Evolutionary conservation across 495 filamentous ascomycete genomes (phyloP).

Genomic region (Aspergillus homomorphus): DNA sequence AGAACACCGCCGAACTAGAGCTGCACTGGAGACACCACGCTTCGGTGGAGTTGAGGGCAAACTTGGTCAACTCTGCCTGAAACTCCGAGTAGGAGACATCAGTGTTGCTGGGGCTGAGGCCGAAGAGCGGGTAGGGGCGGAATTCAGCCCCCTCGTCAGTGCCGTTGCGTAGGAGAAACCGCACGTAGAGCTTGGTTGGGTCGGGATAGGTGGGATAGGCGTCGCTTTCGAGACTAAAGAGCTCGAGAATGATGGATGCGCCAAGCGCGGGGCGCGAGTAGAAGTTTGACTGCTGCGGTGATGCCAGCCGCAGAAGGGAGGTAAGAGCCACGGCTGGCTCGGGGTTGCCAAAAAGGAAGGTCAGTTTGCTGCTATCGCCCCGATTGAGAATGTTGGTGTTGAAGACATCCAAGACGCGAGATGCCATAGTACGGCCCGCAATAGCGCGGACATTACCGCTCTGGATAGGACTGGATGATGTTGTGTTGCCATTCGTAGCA

Average conservation of each 20-base stretch:
- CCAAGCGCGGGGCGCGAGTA: conserved; percentile 67
- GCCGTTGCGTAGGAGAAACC: conserved; percentile 76
- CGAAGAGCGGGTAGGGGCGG: conserved; percentile 64
- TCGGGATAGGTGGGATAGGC: conserved; percentile 46
- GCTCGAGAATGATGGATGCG: conserved; percentile 68
- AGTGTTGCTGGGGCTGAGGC: conserved; percentile 45
- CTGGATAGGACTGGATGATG: conserved; percentile 38
- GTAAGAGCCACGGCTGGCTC: conserved; percentile 73
- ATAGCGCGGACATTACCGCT: conserved; percentile 59
- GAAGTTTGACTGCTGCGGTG: conserved; percentile 54
- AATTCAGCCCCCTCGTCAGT: conserved; percentile 56
- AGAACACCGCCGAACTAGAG: conserved; percentile 54
- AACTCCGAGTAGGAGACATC: conserved; percentile 64
- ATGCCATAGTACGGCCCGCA: conserved; percentile 60
- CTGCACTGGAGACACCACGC: conserved; percentile 71
- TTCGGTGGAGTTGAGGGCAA: conserved; percentile 55
- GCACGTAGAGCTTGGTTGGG: conserved; percentile 60
- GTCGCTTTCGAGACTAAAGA: conserved; percentile 59
- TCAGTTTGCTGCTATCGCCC: conserved; percentile 50
- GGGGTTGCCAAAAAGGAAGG: conserved; percentile 66
- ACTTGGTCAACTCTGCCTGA: conserved; percentile 51
- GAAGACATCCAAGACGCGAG: conserved; percentile 58
- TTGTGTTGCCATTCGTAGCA: conserved; percentile 59
- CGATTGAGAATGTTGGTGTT: conserved; percentile 43
- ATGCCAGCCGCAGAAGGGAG: conserved; percentile 60